Evolutionary conservation across 2,329 filamentous ascomycete species (phyloP).

Genomic region (Orbilia oligospora): DNA sequence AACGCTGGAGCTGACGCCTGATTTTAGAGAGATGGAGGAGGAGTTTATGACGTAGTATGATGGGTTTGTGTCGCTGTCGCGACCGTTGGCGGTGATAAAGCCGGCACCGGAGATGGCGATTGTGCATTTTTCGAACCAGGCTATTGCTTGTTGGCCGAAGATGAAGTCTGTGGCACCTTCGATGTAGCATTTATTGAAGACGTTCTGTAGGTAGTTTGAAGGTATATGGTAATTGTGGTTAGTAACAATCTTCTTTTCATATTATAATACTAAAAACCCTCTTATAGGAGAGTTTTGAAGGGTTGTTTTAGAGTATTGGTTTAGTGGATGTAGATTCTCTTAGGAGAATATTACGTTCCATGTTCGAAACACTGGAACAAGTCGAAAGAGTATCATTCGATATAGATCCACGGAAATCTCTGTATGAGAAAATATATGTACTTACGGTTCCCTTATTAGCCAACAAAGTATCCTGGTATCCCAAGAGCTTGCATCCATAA

Average conservation of each 20-base stretch:
- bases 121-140: constrained; percentile 71
- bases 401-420: too few species aligned
- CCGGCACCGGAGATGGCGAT: constrained; percentile 70
- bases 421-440: neutral
- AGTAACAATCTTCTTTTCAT: neutral
- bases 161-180: constrained; percentile 75
- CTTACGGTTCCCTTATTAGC: constrained; percentile 68
- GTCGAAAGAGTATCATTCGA: neutral
- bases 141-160: constrained; percentile 71
- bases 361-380: too few species aligned
- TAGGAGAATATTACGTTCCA: neutral
- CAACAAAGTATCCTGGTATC: constrained; percentile 73
- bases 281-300: too few species aligned
- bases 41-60: constrained; percentile 74
- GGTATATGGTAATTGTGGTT: neutral
- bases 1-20: constrained; percentile 64
- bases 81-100: constrained; percentile 70
- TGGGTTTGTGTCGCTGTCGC: constrained; percentile 66
- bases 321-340: neutral
- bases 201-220: constrained; percentile 67
- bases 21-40: constrained; percentile 69
- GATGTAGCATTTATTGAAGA: constrained; percentile 73
- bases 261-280: too few species aligned
- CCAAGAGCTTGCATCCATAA: constrained; percentile 72
- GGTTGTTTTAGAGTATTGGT: neutral